Percentiles rank a stretch among this genome's conserved stretches.
phyloP scores from a whole-genome alignment of 2,329 filamentous ascomycete genomes.

The Microsporum canis region DNA sequence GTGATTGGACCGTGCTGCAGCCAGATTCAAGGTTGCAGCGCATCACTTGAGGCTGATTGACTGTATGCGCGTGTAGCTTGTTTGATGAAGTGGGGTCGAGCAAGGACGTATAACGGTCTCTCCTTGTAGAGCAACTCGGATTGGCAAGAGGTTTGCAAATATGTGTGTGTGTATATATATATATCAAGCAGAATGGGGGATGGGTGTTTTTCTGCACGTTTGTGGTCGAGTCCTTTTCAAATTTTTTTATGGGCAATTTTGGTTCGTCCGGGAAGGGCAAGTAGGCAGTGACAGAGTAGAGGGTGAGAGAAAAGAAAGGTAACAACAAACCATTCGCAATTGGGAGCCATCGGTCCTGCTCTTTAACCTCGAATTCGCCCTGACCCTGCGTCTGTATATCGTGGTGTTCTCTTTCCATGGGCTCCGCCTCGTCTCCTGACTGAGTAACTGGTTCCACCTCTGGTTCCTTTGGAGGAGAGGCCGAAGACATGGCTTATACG shows the following conservation, averaged over 20 bases:
- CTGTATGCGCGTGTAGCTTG: neutral
- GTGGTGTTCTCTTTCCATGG: conserved; percentile 61
- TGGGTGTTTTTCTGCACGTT: neutral
- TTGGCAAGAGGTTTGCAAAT: neutral
- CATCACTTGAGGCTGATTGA: conserved; percentile 1
- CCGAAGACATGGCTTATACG: conserved; percentile 84
- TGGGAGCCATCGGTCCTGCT: conserved; percentile 98
- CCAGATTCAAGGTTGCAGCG: neutral
- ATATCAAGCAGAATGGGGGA: neutral
- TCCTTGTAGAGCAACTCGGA: neutral
- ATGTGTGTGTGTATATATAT: neutral
- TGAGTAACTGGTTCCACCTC: conserved; percentile 86
- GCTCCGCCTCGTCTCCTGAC: conserved; percentile 82
- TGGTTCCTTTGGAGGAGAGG: conserved; percentile 78
- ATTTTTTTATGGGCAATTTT: too few relatives aligned
- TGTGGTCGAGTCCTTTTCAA: neutral
- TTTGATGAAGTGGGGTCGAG: neutral
- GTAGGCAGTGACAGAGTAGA: neutral
- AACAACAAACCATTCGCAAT: conserved; percentile 96
- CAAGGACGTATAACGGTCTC: neutral
- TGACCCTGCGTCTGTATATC: conserved; percentile 65
- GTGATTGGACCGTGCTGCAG: conserved; percentile 1
- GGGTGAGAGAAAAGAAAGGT: conserved; percentile 13
- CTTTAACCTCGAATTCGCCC: conserved; percentile 97
- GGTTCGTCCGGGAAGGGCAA: neutral